Evolutionary conservation across 1,139 yeast genomes (phyloP).

Genomic region (Nadsonia commutata): DNA sequence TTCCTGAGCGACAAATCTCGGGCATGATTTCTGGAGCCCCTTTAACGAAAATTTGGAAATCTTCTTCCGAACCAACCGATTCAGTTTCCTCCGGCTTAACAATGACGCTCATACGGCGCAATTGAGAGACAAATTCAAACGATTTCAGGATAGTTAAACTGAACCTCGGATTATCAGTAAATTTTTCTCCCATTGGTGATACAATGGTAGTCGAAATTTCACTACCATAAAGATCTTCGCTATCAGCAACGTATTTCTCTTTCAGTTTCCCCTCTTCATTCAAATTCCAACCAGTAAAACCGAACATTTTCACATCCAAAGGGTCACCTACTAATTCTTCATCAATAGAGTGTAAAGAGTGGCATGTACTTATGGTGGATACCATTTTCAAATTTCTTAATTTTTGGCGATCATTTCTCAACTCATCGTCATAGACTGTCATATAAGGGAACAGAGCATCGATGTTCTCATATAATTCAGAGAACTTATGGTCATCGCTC

Average conservation of each 20-base stretch:
- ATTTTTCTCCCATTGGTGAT: constrained; percentile 25
- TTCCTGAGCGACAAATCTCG: constrained; percentile 53
- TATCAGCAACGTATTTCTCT: constrained; percentile 27
- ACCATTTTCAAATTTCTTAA: constrained; percentile 6
- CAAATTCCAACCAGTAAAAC: constrained; percentile 64
- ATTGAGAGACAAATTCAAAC: constrained; percentile 69
- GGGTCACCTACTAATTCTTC: constrained; percentile 85
- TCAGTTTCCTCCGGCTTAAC: constrained; percentile 29
- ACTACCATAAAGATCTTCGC: constrained; percentile 14
- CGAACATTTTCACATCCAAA: constrained; percentile 82
- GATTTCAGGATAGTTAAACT: constrained; percentile 41
- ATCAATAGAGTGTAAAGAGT: constrained; percentile 68
- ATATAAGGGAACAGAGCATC: constrained; percentile 12
- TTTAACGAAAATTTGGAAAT: constrained; percentile 47
- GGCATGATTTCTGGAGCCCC: constrained; percentile 98
- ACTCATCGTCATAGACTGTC: constrained; percentile 1
- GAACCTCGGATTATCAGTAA: constrained; percentile 7
- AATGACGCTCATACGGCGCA: constrained; percentile 85
- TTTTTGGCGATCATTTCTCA: neutral
- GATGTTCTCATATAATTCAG: constrained; percentile 11
- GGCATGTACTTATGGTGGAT: constrained; percentile 67
- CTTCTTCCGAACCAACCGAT: constrained; percentile 9
- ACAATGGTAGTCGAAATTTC: constrained; percentile 33
- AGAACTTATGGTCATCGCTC: constrained; percentile 26
- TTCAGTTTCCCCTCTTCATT: constrained; percentile 40